Evolutionary conservation across 192 early-diverging fungal genomes (phyloP).

Genomic region (Umbelopsis isabellina): DNA sequence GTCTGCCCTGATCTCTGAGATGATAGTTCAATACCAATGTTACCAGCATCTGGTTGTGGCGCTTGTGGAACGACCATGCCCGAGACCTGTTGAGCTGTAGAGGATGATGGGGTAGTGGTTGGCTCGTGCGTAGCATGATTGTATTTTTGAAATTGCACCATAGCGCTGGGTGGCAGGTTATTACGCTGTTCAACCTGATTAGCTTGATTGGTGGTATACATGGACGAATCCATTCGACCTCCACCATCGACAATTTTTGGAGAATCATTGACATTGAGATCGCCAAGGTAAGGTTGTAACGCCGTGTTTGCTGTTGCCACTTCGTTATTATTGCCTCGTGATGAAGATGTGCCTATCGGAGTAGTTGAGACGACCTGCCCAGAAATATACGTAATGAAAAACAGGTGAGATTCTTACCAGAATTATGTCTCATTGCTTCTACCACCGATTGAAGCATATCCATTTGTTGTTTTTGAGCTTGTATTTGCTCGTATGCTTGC

Average conservation of each 20-base stretch:
- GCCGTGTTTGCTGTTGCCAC: constrained; percentile 1
- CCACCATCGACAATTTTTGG: constrained; percentile 4
- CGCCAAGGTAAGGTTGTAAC: neutral
- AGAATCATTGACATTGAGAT: constrained; percentile 8
- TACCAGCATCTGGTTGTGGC: constrained; percentile 11
- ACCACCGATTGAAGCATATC: constrained; percentile 18
- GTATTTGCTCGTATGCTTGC: constrained; percentile 1
- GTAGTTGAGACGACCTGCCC: neutral
- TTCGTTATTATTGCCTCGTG: constrained; percentile 21
- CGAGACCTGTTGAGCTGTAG: constrained; percentile 15
- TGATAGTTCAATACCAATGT: constrained; percentile 10
- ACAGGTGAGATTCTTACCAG: neutral
- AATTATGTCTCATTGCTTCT: neutral
- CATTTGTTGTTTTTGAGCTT: constrained; percentile 5
- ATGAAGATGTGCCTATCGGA: constrained; percentile 9
- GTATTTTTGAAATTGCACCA: constrained; percentile 19
- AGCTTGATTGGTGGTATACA: neutral
- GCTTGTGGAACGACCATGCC: constrained; percentile 15
- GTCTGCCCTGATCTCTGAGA: neutral
- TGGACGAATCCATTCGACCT: neutral
- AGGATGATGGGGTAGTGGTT: neutral
- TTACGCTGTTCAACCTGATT: neutral
- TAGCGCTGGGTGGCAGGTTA: neutral
- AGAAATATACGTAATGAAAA: neutral
- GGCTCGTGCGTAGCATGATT: constrained; percentile 12